These are phyloP conservation scores for Yamadazyma paraphyllophila DNA, from an alignment of 805 yeast species.

Conservation along the genomic window DNA sequence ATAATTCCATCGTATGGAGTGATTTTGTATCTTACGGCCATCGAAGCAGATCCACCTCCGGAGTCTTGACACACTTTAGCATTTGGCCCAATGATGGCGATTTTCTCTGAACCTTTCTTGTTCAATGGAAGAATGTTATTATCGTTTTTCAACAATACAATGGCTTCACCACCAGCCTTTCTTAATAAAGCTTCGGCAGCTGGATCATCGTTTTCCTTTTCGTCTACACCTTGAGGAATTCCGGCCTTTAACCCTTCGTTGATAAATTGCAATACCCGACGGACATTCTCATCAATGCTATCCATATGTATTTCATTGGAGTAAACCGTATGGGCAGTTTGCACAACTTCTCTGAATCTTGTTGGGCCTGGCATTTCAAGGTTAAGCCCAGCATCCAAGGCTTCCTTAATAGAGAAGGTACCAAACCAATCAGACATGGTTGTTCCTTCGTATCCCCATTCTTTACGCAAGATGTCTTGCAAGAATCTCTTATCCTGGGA, in stretches of 20 bases:
- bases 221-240: slow-evolving; percentile 36
- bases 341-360: slow-evolving; percentile 40
- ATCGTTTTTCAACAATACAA: slow-evolving; percentile 59
- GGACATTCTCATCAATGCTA: slow-evolving; percentile 47
- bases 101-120: slow-evolving; percentile 19
- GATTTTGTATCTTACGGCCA: slow-evolving; percentile 46
- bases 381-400: slow-evolving; percentile 57
- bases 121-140: slow-evolving; percentile 45
- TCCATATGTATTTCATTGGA: slow-evolving; percentile 40
- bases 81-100: slow-evolving; percentile 60
- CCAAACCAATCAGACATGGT: slow-evolving; percentile 69
- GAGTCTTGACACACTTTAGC: slow-evolving; percentile 49
- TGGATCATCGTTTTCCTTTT: slow-evolving; percentile 42
- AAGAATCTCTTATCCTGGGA: slow-evolving; percentile 46
- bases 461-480: slow-evolving; percentile 47
- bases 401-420: slow-evolving; percentile 44
- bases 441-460: slow-evolving; percentile 58
- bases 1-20: slow-evolving; percentile 49
- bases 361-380: slow-evolving; percentile 70
- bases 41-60: slow-evolving; percentile 65
- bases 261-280: slow-evolving; percentile 46
- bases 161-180: slow-evolving; percentile 48
- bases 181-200: slow-evolving; percentile 45
- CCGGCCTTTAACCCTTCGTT: slow-evolving; percentile 42
- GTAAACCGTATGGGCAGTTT: slow-evolving; percentile 41